Evolutionary conservation across 352 stramenopile genomes (phyloP).

Genomic region (Phytophthora agathidicida): DNA sequence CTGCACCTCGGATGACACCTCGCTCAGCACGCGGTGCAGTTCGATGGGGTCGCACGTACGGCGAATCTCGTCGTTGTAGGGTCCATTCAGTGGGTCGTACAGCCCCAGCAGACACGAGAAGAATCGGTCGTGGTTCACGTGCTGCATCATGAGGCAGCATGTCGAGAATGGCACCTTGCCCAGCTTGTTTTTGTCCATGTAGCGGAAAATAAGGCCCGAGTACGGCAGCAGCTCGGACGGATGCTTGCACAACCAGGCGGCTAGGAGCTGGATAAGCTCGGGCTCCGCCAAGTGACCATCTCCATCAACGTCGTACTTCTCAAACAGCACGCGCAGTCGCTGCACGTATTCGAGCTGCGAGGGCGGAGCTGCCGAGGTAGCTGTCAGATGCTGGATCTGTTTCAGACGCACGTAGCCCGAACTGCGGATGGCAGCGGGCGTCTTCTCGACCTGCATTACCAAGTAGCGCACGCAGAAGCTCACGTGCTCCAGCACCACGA

Average conservation of each 20-base stretch:
- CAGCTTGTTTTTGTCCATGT: slow-evolving; percentile 89
- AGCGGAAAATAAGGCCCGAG: slow-evolving; percentile 84
- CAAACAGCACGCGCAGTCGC: slow-evolving; percentile 78
- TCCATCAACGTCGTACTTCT: slow-evolving; percentile 74
- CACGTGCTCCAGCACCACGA: slow-evolving; percentile 83
- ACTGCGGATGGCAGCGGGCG: slow-evolving; percentile 70
- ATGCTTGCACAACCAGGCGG: slow-evolving; percentile 87
- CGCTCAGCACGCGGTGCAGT: slow-evolving; percentile 75
- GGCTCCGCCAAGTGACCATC: slow-evolving; percentile 71
- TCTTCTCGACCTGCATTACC: slow-evolving; percentile 83
- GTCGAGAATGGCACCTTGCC: slow-evolving; percentile 83
- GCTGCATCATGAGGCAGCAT: slow-evolving; percentile 87
- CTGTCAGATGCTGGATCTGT: slow-evolving; percentile 80
- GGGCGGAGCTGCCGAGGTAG: slow-evolving; percentile 52
- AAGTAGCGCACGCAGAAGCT: slow-evolving; percentile 86
- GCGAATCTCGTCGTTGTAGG: slow-evolving; percentile 80
- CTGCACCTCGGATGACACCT: slow-evolving; percentile 69
- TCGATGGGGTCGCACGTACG: slow-evolving; percentile 63
- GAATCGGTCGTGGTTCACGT: slow-evolving; percentile 89
- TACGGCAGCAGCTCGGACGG: slow-evolving; percentile 79
- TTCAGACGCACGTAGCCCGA: slow-evolving; percentile 81
- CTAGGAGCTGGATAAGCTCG: slow-evolving; percentile 76
- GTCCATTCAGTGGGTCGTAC: slow-evolving; percentile 80
- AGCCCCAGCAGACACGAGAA: slow-evolving; percentile 85
- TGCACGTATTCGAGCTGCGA: slow-evolving; percentile 87